phyloP scores from a whole-genome alignment of 2,329 filamentous ascomycete species.

The Cordyceps fumosorosea region DNA sequence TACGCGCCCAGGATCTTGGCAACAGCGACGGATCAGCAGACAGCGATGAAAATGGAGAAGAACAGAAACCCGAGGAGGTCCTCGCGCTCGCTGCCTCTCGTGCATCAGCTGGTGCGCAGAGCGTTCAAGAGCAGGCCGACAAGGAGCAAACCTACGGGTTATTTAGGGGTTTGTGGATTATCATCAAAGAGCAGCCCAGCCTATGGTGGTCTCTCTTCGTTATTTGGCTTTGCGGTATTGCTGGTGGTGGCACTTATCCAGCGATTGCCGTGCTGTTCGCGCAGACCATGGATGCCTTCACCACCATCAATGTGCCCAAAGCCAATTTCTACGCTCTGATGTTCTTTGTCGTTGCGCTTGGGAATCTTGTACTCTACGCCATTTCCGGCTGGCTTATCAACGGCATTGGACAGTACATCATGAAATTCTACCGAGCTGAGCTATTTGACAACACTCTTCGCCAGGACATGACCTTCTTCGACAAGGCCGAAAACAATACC shows the following conservation, averaged over 20 bases:
- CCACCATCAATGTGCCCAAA: constrained; percentile 23
- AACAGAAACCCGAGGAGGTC: constrained; percentile 25
- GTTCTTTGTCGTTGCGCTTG: constrained; percentile 48
- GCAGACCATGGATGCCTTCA: constrained; percentile 33
- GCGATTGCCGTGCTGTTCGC: constrained; percentile 35
- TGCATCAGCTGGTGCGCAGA: constrained; percentile 16
- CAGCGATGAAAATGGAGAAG: constrained; percentile 15
- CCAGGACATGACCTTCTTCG: constrained; percentile 47
- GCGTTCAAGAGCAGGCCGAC: constrained; percentile 9
- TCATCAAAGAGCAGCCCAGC: constrained; percentile 25
- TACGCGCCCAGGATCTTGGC: constrained; percentile 36
- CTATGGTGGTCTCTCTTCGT: constrained; percentile 21
- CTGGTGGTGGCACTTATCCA: constrained; percentile 32
- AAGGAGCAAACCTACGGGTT: constrained; percentile 19
- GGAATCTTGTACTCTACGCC: constrained; percentile 38
- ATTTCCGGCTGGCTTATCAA: constrained; percentile 31
- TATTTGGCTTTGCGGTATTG: constrained; percentile 19
- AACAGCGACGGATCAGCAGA: constrained; percentile 15
- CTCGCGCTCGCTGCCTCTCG: constrained; percentile 16
- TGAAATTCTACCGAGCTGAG: constrained; percentile 30
- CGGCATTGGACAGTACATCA: constrained; percentile 28
- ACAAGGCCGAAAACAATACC: constrained; percentile 30
- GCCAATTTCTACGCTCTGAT: constrained; percentile 50
- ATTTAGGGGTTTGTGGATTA: constrained; percentile 23
- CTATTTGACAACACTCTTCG: constrained; percentile 46